phyloP scores from a whole-genome alignment of 495 filamentous ascomycete species.

The Glonium stellatum region DNA sequence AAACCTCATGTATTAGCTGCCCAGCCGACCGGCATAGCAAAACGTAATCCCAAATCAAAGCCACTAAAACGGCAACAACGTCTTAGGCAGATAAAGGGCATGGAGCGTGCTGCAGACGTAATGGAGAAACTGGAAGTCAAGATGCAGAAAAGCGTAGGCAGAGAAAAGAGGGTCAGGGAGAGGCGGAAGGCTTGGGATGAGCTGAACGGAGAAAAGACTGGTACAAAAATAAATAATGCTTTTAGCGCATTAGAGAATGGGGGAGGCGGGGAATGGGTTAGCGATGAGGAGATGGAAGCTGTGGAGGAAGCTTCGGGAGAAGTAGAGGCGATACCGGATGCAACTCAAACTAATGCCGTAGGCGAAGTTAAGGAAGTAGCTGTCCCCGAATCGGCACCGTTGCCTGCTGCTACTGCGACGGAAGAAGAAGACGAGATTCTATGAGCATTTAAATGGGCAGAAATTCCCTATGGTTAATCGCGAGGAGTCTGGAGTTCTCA shows the following conservation, averaged over 20 bases:
- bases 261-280: constrained; percentile 29
- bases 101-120: constrained; percentile 66
- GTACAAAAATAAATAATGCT: constrained; percentile 9
- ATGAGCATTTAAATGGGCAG: not conserved
- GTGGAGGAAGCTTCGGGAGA: constrained; percentile 1
- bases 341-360: not conserved
- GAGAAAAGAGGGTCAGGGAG: constrained; percentile 52
- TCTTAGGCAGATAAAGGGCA: constrained; percentile 58
- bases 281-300: constrained; percentile 39
- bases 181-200: constrained; percentile 29
- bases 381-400: constrained; percentile 16
- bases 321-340: not conserved
- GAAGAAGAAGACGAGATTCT: constrained; percentile 24
- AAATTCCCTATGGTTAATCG: not conserved
- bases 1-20: constrained; percentile 56
- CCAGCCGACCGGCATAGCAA: constrained; percentile 58
- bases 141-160: constrained; percentile 56
- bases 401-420: constrained; percentile 9
- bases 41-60: constrained; percentile 50
- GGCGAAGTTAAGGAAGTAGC: constrained; percentile 5
- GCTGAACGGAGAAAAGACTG: constrained; percentile 19
- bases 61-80: constrained; percentile 57
- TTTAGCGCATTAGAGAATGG: constrained; percentile 20
- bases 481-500: not conserved
- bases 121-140: constrained; percentile 65